Percentiles rank a stretch among this genome's conserved stretches.
Conservation (phyloP, 225 moss, liverwort and hornwort genomes). For the Marchantia polymorpha region DNA sequence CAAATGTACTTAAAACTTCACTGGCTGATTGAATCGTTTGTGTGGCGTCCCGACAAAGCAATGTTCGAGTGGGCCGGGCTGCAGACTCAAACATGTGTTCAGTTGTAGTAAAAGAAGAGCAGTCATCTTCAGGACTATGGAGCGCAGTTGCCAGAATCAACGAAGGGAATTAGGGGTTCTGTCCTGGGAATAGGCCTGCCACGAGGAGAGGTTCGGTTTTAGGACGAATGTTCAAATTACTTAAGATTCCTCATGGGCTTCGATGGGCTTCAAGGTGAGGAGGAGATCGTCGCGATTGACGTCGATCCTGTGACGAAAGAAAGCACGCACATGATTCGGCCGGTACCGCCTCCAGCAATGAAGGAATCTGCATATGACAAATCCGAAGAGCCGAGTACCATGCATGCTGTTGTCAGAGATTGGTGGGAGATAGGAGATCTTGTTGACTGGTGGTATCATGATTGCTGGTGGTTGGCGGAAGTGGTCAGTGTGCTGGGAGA, state of each 20-base stretch:
- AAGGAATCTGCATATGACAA: constrained; percentile 39
- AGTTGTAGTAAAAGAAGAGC: no score
- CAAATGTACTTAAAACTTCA: not conserved
- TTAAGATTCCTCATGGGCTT: not conserved
- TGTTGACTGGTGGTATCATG: constrained; percentile 45
- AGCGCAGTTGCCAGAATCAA: not conserved
- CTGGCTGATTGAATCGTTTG: not conserved
- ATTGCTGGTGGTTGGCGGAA: constrained; percentile 48
- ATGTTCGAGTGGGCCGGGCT: no score
- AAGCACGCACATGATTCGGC: constrained; percentile 38
- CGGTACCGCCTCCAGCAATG: constrained; percentile 35
- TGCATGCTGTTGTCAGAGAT: constrained; percentile 37
- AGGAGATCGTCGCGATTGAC: constrained; percentile 32
- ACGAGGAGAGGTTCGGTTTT: no score
- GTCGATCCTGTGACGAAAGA: constrained; percentile 27
- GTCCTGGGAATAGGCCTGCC: no score
- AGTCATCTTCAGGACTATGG: no score
- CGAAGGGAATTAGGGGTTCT: no score
- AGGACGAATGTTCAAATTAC: not conserved
- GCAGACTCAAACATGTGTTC: no score
- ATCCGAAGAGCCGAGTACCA: constrained; percentile 21
- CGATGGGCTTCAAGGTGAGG: constrained; percentile 21
- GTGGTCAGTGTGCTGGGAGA: constrained; percentile 35
- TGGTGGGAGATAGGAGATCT: constrained; percentile 44
- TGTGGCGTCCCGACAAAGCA: not conserved